A percentile compares a stretch with the other conserved stretches of the same genome.
phyloP scores from a whole-genome alignment of 2,329 filamentous ascomycete species.

The Ophiostoma quercus region DNA sequence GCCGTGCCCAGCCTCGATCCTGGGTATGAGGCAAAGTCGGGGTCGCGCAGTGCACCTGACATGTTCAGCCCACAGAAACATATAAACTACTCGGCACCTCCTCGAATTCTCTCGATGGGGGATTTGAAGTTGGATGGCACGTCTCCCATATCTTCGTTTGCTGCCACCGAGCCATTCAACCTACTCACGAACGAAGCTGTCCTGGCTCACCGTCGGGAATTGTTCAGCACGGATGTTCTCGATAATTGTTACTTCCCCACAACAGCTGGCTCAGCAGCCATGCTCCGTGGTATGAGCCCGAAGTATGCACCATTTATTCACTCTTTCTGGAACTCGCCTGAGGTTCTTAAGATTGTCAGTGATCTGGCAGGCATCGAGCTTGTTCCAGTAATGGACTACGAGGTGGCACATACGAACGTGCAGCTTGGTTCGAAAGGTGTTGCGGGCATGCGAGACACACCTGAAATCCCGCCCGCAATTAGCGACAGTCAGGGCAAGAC shows the following conservation, averaged over 20 bases:
- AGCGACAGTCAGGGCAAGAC: too few relatives aligned
- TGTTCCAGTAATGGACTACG: conserved; percentile 6
- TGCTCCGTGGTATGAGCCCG: conserved; percentile 7
- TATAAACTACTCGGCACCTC: background rate
- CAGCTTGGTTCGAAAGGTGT: conserved; percentile 1
- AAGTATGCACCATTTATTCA: conserved; percentile 12
- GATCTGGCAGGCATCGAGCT: background rate
- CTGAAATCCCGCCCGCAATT: background rate
- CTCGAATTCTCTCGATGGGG: background rate
- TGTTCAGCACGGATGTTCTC: background rate
- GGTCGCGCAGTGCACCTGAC: background rate
- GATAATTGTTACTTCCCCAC: conserved; percentile 9
- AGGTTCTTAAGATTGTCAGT: conserved; percentile 1
- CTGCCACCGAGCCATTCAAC: background rate
- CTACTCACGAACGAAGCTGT: background rate
- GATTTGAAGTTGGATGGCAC: background rate
- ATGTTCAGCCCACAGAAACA: background rate
- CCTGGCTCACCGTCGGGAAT: background rate
- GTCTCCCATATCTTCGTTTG: conserved; percentile 9
- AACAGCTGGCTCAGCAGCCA: background rate
- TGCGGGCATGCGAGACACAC: background rate
- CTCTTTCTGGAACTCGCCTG: background rate
- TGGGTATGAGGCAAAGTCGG: background rate
- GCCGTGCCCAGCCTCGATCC: background rate
- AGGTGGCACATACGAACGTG: conserved; percentile 1